A percentile compares a stretch with the other conserved stretches of the same genome.
Evolutionary conservation across 306 rosid genomes (phyloP).

Genomic region (Castanea mollissima): DNA sequence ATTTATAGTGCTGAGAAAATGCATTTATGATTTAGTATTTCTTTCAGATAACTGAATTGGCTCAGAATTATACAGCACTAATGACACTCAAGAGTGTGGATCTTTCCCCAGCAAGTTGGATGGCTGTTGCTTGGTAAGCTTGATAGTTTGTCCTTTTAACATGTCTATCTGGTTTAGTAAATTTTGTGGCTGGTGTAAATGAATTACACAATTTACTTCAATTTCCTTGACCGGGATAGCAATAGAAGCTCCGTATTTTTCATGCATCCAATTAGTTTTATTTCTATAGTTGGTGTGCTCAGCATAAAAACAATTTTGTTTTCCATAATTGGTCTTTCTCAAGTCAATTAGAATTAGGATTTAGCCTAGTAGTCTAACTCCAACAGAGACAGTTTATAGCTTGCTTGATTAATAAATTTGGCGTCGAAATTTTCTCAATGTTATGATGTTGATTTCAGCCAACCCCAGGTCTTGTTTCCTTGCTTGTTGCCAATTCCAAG

Average conservation of each 20-base stretch:
- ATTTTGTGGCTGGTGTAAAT: conserved; percentile 8
- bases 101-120: conserved; percentile 91
- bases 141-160: conserved; percentile 19
- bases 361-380: no score
- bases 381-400: no score
- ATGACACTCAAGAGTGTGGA: conserved; percentile 68
- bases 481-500: no score
- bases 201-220: background rate
- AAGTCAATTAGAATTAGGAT: no score
- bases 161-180: background rate
- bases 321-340: no score
- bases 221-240: background rate
- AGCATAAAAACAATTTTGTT: no score
- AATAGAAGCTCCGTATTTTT: background rate
- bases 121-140: conserved; percentile 86
- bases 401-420: no score
- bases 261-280: background rate
- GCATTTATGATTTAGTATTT: background rate
- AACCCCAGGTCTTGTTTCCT: no score
- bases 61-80: conserved; percentile 47
- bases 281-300: no score
- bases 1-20: background rate
- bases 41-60: conserved; percentile 59
- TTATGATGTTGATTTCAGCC: no score
- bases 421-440: no score